phyloP scores from a whole-genome alignment of 2,329 filamentous ascomycete species.

The Trichoderma polysporum region DNA sequence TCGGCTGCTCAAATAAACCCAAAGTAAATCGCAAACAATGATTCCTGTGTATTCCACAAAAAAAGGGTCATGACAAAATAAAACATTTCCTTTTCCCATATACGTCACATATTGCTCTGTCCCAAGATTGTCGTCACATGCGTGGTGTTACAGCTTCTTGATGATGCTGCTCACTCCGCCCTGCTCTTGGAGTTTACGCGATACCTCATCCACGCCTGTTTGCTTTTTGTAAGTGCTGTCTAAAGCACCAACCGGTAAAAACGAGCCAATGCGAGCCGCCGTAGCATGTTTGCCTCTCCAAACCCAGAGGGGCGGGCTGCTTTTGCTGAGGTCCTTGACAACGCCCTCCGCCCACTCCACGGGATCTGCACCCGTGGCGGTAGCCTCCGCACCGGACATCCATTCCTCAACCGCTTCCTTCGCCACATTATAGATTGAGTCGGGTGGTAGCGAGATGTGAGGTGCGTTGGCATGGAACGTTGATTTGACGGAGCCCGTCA shows the following conservation, averaged over 20 bases:
- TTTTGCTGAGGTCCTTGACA: neutral
- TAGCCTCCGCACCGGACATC: conserved; percentile 14
- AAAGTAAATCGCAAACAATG: neutral
- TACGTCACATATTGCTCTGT: neutral
- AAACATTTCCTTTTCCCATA: too few species aligned
- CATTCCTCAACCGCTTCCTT: conserved; percentile 17
- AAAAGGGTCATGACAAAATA: too few species aligned
- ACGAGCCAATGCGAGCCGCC: neutral
- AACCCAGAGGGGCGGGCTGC: neutral
- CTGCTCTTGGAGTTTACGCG: neutral
- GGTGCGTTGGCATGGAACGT: conserved; percentile 18
- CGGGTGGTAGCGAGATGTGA: neutral
- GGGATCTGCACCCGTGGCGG: neutral
- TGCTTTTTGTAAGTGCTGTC: neutral
- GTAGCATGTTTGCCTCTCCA: conserved; percentile 6
- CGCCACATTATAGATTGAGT: conserved; percentile 7
- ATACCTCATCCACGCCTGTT: conserved; percentile 2
- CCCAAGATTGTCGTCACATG: too few species aligned
- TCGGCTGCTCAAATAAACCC: neutral
- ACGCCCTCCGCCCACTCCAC: conserved; percentile 4
- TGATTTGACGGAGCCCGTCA: conserved; percentile 21
- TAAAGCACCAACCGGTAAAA: conserved; percentile 3
- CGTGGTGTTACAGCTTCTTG: neutral
- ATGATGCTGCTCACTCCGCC: neutral
- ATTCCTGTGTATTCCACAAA: too few species aligned